Conservation (phyloP, 2,329 filamentous ascomycete species). For the Ophiocordyceps camponoti-saundersi region DNA sequence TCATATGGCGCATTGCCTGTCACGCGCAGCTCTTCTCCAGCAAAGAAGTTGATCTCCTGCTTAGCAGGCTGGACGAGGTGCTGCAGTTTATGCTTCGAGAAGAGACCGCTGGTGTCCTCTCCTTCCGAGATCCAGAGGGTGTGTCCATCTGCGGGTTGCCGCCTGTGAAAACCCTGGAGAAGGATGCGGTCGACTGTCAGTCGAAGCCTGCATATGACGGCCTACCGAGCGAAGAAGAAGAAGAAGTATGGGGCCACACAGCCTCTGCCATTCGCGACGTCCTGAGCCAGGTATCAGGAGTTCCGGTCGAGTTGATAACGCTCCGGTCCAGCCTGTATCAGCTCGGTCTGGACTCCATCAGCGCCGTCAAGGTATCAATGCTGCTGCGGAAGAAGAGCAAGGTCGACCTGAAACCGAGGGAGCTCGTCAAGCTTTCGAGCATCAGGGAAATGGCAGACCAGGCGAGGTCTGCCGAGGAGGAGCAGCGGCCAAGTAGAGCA, state of each 20-base stretch:
- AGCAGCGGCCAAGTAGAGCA: not conserved
- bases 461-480: conserved; percentile 1
- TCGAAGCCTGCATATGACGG: not conserved
- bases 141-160: conserved; percentile 52
- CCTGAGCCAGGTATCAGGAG: conserved; percentile 40
- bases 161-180: conserved; percentile 3
- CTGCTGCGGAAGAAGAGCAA: conserved; percentile 44
- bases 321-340: conserved; percentile 57
- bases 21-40: conserved; percentile 36
- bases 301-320: conserved; percentile 39
- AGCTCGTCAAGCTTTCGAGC: conserved; percentile 50
- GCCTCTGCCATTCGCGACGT: conserved; percentile 26
- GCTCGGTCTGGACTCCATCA: conserved; percentile 81
- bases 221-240: not conserved
- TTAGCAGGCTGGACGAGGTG: conserved; percentile 41
- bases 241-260: conserved; percentile 14
- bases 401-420: conserved; percentile 48
- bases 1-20: conserved; percentile 60
- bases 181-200: not conserved
- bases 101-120: conserved; percentile 32
- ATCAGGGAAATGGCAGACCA: conserved; percentile 43
- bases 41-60: conserved; percentile 27
- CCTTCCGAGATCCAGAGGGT: conserved; percentile 25
- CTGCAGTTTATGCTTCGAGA: conserved; percentile 36
- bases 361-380: conserved; percentile 66